Conservation (phyloP, 441 rosid species). For the Gossypium laxum region DNA sequence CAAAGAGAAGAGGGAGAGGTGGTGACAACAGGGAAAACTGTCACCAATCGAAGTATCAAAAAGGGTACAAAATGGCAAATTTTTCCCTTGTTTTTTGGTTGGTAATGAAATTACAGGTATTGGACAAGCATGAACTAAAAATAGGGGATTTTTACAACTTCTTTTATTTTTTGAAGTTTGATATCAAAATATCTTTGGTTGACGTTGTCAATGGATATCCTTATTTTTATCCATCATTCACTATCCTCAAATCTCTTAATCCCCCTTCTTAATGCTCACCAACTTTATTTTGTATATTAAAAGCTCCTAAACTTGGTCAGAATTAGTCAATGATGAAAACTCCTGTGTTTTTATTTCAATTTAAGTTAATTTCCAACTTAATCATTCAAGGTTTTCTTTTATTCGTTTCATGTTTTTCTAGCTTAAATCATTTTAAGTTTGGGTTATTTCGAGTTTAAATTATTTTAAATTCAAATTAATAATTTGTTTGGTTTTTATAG, state of each 20-base stretch:
- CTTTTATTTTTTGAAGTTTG: background rate
- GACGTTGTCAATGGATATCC: slow-evolving; percentile 22
- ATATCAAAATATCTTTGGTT: slow-evolving; percentile 6
- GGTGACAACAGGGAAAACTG: slow-evolving; percentile 17
- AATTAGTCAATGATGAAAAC: too few relatives aligned
- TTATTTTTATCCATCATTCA: background rate
- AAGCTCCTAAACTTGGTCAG: too few relatives aligned
- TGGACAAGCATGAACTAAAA: slow-evolving; percentile 18
- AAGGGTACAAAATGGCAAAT: background rate
- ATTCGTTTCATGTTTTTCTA: too few relatives aligned
- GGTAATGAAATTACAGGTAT: background rate
- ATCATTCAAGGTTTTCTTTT: too few relatives aligned
- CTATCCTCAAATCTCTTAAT: background rate
- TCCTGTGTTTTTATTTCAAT: too few relatives aligned
- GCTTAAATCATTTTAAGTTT: too few relatives aligned
- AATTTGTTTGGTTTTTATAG: too few relatives aligned
- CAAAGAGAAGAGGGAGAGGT: slow-evolving; percentile 19
- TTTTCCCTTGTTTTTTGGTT: slow-evolving; percentile 16
- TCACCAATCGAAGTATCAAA: slow-evolving; percentile 13
- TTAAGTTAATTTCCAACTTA: too few relatives aligned
- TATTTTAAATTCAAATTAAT: too few relatives aligned
- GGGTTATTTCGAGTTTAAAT: too few relatives aligned
- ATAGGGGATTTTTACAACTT: background rate
- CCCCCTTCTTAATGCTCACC: background rate
- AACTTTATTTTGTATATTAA: too few relatives aligned